Conservation (phyloP, 1,284 basidiomycete species). For the Ceratobasidium sp. region DNA sequence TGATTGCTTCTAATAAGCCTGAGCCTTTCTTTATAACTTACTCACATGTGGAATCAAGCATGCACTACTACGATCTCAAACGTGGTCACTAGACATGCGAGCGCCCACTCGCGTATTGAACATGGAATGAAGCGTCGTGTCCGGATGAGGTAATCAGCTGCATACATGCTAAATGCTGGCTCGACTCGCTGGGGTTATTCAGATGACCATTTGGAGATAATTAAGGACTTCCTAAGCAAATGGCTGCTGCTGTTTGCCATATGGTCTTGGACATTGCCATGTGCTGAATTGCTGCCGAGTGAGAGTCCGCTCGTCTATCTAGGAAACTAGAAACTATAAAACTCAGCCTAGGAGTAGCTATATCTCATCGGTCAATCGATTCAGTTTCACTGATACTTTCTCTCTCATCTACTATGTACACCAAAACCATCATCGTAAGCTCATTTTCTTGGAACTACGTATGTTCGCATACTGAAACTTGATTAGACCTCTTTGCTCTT, state of each 20-base stretch:
- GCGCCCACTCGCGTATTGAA: background rate
- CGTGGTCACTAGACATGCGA: background rate
- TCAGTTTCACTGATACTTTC: background rate
- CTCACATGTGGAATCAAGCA: background rate
- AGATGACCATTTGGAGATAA: background rate
- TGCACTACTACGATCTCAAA: slow-evolving; percentile 4
- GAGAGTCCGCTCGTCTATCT: too few species aligned
- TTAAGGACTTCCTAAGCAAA: background rate
- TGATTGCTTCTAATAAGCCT: background rate
- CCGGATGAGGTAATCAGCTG: background rate
- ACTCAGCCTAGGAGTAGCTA: background rate
- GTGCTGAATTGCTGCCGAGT: background rate
- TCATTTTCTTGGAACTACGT: background rate
- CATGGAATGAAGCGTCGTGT: slow-evolving; percentile 6
- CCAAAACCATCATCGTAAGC: slow-evolving; percentile 19
- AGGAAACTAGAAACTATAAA: background rate
- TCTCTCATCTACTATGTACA: background rate
- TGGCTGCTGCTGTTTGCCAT: background rate
- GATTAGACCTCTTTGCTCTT: slow-evolving; percentile 22
- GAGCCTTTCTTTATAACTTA: background rate
- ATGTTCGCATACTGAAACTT: background rate
- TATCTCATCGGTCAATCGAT: background rate
- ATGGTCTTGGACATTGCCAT: slow-evolving; percentile 10
- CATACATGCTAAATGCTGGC: background rate
- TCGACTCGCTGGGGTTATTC: background rate